These are phyloP conservation scores for Dactylellina leptospora DNA, from an alignment of 2,329 filamentous ascomycete genomes.

Conservation along the genomic window DNA sequence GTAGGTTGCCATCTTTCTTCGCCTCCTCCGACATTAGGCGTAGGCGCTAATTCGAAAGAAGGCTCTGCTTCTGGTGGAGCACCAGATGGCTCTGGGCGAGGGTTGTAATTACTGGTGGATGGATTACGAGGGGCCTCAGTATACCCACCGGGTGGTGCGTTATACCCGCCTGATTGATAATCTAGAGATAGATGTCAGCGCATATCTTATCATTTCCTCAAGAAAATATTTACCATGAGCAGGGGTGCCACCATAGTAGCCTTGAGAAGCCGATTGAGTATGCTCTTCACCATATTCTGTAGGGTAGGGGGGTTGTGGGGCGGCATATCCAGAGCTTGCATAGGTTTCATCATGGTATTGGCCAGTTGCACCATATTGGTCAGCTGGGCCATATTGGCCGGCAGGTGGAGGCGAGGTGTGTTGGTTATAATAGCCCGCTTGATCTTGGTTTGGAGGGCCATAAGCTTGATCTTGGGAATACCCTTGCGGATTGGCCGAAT, in stretches of 20 bases:
- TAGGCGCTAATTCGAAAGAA: conserved; percentile 21
- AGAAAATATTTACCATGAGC: conserved; percentile 18
- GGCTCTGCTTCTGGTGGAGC: conserved; percentile 44
- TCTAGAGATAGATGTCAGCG: conserved; percentile 17
- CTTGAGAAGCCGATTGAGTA: conserved; percentile 6
- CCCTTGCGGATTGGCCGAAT: conserved; percentile 23
- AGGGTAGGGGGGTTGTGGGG: conserved; percentile 25
- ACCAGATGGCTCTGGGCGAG: conserved; percentile 40
- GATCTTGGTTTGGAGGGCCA: conserved; percentile 14
- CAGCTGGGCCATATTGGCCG: conserved; percentile 36
- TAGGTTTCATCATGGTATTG: conserved; percentile 35
- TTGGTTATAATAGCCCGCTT: conserved; percentile 29
- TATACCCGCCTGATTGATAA: conserved; percentile 26
- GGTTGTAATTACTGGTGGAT: conserved; percentile 32
- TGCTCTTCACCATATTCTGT: conserved; percentile 26
- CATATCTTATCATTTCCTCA: no score
- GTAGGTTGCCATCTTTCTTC: conserved; percentile 45
- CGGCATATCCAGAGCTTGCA: conserved; percentile 17
- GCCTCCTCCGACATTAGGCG: neutral
- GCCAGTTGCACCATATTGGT: conserved; percentile 7
- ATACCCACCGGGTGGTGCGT: conserved; percentile 12
- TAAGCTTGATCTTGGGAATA: conserved; percentile 32
- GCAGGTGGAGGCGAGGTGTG: conserved; percentile 35
- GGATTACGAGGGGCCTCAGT: conserved; percentile 44
- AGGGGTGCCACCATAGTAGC: conserved; percentile 26